These are phyloP conservation scores for Takashimella tepidaria DNA, from an alignment of 1,284 basidiomycete genomes.

Conservation along the genomic window DNA sequence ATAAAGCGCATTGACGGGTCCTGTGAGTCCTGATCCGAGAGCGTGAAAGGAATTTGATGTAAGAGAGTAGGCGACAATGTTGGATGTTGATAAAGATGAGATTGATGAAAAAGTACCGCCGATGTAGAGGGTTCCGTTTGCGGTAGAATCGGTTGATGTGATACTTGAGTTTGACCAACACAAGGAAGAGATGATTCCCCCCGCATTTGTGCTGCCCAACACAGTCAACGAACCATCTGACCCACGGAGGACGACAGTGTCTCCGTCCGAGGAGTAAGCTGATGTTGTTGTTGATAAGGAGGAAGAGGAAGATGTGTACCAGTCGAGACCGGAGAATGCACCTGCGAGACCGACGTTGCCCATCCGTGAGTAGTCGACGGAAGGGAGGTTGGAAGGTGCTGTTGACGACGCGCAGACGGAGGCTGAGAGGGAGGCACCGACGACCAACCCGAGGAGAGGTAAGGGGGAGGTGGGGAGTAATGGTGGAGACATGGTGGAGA, in stretches of 20 bases:
- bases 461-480: not conserved
- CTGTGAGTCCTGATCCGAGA: slow-evolving; percentile 52
- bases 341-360: slow-evolving; percentile 81
- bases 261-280: slow-evolving; percentile 32
- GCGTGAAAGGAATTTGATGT: slow-evolving; percentile 20
- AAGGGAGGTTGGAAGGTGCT: slow-evolving; percentile 61
- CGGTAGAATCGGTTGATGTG: slow-evolving; percentile 8
- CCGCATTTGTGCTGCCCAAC: slow-evolving; percentile 37
- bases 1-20: slow-evolving; percentile 66
- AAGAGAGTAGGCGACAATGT: slow-evolving; percentile 36
- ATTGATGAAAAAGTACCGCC: slow-evolving; percentile 42
- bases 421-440: slow-evolving; percentile 14
- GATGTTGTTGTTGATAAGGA: slow-evolving; percentile 9
- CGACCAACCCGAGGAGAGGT: too few species aligned
- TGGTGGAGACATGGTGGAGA: not conserved
- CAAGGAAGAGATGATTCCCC: slow-evolving; percentile 37
- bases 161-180: slow-evolving; percentile 31
- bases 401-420: slow-evolving; percentile 21
- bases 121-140: slow-evolving; percentile 36
- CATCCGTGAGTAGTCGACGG: slow-evolving; percentile 85
- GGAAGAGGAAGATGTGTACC: slow-evolving; percentile 26
- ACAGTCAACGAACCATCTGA: slow-evolving; percentile 21
- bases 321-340: slow-evolving; percentile 74
- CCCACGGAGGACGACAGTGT: slow-evolving; percentile 30
- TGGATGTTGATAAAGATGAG: slow-evolving; percentile 20